Percentiles rank a stretch among this genome's conserved stretches.
Evolutionary conservation across 116 monocot species (phyloP).

Genomic region (Cymodocea nodosa): DNA sequence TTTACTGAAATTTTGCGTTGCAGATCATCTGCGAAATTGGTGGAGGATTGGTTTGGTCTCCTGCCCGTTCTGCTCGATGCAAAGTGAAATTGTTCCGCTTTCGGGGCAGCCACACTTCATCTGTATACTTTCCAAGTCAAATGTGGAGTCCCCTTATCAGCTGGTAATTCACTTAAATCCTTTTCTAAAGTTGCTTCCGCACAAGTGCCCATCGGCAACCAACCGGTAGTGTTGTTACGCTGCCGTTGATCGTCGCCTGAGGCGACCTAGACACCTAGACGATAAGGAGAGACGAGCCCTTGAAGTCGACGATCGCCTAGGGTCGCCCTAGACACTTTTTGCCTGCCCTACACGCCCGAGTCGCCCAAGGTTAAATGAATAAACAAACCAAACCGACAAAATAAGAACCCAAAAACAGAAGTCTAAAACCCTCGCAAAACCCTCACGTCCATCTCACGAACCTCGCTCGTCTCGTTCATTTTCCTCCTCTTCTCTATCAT

Average conservation of each 20-base stretch:
- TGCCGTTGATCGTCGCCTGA: background rate
- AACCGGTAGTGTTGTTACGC: background rate
- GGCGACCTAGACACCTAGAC: no score
- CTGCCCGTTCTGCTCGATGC: background rate
- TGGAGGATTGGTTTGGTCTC: background rate
- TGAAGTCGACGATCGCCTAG: no score
- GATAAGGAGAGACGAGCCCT: no score
- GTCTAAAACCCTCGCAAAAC: no score
- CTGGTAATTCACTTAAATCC: background rate
- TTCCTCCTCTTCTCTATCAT: background rate
- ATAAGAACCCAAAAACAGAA: no score
- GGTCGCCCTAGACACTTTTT: no score
- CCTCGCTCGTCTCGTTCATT: background rate
- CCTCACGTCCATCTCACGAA: no score
- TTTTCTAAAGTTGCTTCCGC: background rate
- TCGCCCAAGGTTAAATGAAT: no score
- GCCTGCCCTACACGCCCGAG: no score
- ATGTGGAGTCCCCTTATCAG: background rate
- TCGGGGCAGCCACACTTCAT: conserved; percentile 1
- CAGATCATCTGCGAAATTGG: background rate
- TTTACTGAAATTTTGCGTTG: background rate
- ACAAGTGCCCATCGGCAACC: background rate
- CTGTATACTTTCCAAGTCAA: conserved; percentile 3
- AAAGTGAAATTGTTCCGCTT: background rate
- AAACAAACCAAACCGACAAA: no score